phyloP scores from a whole-genome alignment of 2,329 filamentous ascomycete genomes.

The Aspergillus pseudonomiae region DNA sequence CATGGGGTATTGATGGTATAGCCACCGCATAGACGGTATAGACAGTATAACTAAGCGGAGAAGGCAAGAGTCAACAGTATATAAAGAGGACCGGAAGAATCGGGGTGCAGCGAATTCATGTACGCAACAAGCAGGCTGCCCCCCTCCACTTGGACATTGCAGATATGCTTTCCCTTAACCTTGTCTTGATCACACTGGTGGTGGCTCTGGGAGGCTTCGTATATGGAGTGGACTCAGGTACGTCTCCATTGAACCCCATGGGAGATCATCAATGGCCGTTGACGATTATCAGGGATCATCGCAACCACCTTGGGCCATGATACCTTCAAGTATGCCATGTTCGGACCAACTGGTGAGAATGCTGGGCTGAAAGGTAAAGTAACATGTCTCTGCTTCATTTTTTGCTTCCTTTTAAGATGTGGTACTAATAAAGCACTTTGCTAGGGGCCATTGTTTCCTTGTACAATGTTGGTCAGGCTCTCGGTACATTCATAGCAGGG shows the following conservation, averaged over 20 bases:
- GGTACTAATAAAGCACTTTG: background rate
- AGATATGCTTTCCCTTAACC: constrained; percentile 13
- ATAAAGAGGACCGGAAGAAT: background rate
- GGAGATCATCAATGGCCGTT: background rate
- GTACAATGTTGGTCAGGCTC: constrained; percentile 25
- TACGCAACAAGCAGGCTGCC: background rate
- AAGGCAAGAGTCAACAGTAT: background rate
- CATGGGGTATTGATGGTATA: background rate
- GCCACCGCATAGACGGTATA: background rate
- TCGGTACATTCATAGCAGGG: constrained; percentile 30
- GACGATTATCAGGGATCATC: constrained; percentile 14
- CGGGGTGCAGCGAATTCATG: background rate
- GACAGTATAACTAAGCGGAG: background rate
- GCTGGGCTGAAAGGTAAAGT: constrained; percentile 13
- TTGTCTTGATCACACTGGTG: constrained; percentile 15
- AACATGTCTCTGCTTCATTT: background rate
- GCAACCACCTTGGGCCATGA: constrained; percentile 22
- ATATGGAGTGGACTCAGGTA: constrained; percentile 20
- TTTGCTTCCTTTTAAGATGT: background rate
- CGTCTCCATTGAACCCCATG: background rate
- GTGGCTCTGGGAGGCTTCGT: constrained; percentile 19
- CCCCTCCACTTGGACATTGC: background rate
- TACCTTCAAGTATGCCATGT: constrained; percentile 21
- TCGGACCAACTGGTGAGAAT: constrained; percentile 19
- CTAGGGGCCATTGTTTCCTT: constrained; percentile 24